These are phyloP conservation scores for Fagus crenata DNA, from an alignment of 306 rosid species.

Conservation along the genomic window DNA sequence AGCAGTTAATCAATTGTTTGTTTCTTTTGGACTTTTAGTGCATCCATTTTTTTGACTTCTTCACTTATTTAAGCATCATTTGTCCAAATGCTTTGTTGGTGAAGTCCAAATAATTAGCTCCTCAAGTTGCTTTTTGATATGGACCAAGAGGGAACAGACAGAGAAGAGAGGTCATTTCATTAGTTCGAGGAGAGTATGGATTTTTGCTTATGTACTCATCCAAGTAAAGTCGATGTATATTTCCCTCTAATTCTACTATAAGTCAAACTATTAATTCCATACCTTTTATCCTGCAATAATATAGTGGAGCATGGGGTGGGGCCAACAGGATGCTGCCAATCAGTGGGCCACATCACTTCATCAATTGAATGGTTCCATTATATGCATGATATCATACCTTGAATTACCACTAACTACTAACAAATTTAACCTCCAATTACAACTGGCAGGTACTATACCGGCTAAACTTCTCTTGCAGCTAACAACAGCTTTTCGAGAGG, in stretches of 20 bases:
- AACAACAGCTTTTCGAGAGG: constrained; percentile 87
- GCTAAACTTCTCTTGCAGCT: constrained; percentile 91
- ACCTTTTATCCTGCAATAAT: not conserved
- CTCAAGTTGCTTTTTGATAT: too few relatives aligned
- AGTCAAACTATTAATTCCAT: not conserved
- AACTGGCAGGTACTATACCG: constrained; percentile 79
- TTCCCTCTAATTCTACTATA: not conserved
- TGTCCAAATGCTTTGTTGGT: not conserved
- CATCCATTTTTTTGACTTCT: not conserved
- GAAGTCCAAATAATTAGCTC: not conserved
- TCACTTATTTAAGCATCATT: not conserved
- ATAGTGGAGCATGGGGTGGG: not conserved
- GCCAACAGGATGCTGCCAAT: not conserved
- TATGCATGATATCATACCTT: not conserved
- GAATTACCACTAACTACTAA: constrained; percentile 10
- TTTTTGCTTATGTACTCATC: not conserved
- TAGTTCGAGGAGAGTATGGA: not conserved
- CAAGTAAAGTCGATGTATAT: not conserved
- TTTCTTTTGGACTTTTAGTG: not conserved
- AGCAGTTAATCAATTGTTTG: not conserved
- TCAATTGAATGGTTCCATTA: not conserved
- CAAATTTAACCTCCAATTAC: constrained; percentile 23
- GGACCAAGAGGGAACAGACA: too few relatives aligned
- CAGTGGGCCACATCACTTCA: not conserved
- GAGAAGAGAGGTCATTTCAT: too few relatives aligned